Conservation (phyloP, 306 rosid genomes). For the Sicyos edulis region DNA sequence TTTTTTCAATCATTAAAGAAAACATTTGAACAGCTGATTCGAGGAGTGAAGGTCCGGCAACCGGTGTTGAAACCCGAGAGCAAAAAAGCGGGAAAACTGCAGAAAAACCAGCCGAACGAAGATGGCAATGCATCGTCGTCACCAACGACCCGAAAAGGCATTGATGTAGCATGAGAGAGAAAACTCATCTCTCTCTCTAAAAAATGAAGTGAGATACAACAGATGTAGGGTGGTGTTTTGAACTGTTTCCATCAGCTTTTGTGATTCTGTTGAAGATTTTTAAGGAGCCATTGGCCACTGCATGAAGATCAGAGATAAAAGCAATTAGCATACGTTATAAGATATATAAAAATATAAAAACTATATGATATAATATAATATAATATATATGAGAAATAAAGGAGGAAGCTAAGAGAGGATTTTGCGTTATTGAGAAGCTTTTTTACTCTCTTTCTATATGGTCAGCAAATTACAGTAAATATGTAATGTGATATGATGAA, state of each 20-base stretch:
- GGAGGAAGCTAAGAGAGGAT: not conserved
- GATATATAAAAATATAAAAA: not conserved
- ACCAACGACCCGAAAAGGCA: not conserved
- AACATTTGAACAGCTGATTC: slow-evolving; percentile 50
- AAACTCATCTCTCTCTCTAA: not conserved
- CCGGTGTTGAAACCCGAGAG: slow-evolving; percentile 58
- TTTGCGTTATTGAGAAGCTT: not conserved
- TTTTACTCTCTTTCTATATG: not conserved
- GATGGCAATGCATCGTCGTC: slow-evolving; percentile 36
- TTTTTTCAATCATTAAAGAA: not conserved
- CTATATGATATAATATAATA: not conserved
- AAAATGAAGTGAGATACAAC: not conserved
- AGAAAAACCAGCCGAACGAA: slow-evolving; percentile 52
- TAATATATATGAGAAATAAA: not conserved
- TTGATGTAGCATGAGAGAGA: not conserved
- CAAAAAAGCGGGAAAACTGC: slow-evolving; percentile 57
- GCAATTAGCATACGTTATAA: not conserved
- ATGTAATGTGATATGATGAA: not conserved
- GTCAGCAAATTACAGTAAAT: not conserved
- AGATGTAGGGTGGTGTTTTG: slow-evolving; percentile 6
- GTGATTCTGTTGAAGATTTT: not conserved
- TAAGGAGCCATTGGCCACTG: not conserved
- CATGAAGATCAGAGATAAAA: slow-evolving; percentile 9
- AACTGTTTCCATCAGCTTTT: slow-evolving; percentile 1
- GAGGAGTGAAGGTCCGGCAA: slow-evolving; percentile 94